Conservation (phyloP, 2,329 filamentous ascomycete genomes). For the Cercospora zeina region DNA sequence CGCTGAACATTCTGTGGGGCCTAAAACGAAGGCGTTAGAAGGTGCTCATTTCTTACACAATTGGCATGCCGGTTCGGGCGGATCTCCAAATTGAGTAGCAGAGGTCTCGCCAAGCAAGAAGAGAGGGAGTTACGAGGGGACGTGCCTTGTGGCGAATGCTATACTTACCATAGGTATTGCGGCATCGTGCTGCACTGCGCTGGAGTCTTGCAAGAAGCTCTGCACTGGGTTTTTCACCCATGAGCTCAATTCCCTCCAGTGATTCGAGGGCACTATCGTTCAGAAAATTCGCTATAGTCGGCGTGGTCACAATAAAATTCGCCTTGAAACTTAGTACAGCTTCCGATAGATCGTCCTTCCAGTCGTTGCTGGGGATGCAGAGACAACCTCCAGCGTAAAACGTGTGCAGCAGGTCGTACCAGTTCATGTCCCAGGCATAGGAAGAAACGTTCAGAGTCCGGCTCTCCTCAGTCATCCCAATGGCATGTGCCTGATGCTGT, state of each 20-base stretch:
- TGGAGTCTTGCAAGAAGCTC: background rate
- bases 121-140: no score
- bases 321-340: background rate
- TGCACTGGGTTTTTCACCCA: conserved; percentile 3
- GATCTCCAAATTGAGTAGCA: no score
- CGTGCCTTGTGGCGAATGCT: no score
- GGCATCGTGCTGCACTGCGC: background rate
- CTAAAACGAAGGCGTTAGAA: no score
- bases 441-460: conserved; percentile 1
- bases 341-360: background rate
- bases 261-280: conserved; percentile 9
- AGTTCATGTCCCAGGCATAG: background rate
- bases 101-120: no score
- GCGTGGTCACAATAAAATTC: background rate
- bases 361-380: conserved; percentile 1
- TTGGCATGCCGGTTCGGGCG: no score
- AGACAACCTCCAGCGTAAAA: conserved; percentile 3
- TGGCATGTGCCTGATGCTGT: conserved; percentile 2
- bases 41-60: no score
- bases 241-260: conserved; percentile 3
- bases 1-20: conserved; percentile 13
- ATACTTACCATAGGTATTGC: conserved; percentile 14
- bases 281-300: conserved; percentile 2
- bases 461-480: background rate
- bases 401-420: conserved; percentile 4